Evolutionary conservation across 2,329 filamentous ascomycete species (phyloP).

Genomic region (Stachybotrys chartarum): DNA sequence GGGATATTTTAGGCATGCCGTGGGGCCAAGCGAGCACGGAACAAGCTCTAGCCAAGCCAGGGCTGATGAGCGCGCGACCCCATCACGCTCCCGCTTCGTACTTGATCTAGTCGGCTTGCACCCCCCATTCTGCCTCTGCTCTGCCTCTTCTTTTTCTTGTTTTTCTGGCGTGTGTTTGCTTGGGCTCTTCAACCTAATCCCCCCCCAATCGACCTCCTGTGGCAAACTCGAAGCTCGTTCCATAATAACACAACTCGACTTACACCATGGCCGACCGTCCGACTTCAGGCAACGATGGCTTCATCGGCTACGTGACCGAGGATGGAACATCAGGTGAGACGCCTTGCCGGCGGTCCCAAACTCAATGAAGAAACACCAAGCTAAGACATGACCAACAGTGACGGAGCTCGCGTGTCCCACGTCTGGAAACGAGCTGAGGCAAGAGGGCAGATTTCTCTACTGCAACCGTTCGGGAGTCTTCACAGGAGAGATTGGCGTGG

Average conservation of each 20-base stretch:
- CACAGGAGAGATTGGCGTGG: neutral
- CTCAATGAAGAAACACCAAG: neutral
- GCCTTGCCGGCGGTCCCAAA: neutral
- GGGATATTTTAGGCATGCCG: neutral
- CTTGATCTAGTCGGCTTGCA: neutral
- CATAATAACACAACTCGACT: neutral
- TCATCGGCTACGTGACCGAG: neutral
- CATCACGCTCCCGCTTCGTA: neutral
- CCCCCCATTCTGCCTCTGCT: neutral
- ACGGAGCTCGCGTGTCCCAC: neutral
- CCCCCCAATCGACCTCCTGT: too few relatives aligned
- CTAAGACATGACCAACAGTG: neutral
- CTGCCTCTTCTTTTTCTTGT: neutral
- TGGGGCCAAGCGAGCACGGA: too few relatives aligned
- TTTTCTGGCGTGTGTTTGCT: neutral
- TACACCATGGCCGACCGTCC: neutral
- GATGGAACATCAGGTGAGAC: neutral
- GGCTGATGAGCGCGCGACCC: too few relatives aligned
- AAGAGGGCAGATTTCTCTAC: neutral
- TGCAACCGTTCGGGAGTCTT: neutral
- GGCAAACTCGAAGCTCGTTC: too few relatives aligned
- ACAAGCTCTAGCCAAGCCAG: too few relatives aligned
- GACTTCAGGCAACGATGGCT: neutral
- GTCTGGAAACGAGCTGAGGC: neutral
- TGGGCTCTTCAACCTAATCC: too few relatives aligned